Conservation (phyloP, 139 green algal species). For the Asterochloris sp. region DNA sequence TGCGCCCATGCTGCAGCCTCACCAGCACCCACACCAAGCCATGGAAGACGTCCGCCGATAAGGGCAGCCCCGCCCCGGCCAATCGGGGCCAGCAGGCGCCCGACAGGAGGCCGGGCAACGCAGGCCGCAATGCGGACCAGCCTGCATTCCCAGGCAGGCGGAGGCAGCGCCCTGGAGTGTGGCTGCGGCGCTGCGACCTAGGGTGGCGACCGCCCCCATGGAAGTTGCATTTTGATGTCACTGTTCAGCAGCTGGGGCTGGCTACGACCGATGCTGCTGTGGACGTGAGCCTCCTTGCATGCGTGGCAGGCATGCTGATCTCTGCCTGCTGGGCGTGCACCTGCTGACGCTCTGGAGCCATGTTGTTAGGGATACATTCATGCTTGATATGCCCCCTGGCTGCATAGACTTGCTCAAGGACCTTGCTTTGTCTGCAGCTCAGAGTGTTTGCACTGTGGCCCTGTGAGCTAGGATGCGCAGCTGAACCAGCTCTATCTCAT, state of each 20-base stretch:
- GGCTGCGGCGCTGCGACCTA: constrained; percentile 2
- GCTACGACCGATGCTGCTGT: not conserved
- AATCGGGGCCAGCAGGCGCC: not conserved
- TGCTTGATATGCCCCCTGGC: not conserved
- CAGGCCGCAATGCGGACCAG: not conserved
- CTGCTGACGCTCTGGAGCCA: not conserved
- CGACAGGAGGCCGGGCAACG: not conserved
- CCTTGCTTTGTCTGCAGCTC: not conserved
- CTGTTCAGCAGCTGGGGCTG: not conserved
- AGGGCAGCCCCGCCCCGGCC: no score
- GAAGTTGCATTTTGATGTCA: not conserved
- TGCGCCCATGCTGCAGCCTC: not conserved
- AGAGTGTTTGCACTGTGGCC: no score
- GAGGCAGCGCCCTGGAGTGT: not conserved
- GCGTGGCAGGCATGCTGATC: not conserved
- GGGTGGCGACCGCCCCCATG: not conserved
- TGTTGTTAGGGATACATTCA: not conserved
- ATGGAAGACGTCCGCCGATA: not conserved
- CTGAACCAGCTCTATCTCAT: no score
- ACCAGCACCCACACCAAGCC: not conserved
- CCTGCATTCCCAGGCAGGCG: not conserved
- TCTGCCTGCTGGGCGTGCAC: not conserved
- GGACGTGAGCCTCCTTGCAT: not conserved
- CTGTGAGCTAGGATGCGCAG: no score
- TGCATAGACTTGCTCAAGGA: not conserved